Evolutionary conservation across 495 filamentous ascomycete genomes (phyloP), one percentile per base, ranked within the genome.

Genomic region (Arthonia radiata): DNA sequence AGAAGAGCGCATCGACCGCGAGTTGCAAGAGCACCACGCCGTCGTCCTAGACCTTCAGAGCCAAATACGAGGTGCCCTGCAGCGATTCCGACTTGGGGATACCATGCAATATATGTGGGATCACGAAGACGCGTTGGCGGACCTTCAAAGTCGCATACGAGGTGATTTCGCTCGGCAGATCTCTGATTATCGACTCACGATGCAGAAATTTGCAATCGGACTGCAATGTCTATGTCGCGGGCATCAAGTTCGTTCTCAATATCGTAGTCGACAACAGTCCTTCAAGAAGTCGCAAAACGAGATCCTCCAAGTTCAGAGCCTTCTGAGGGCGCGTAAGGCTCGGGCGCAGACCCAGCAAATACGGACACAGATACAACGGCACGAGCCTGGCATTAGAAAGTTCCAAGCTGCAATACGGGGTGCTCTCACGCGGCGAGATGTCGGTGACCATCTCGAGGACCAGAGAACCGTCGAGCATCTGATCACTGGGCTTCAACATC

Each of bases 21-120:
- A 93, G 42, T 48, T 94, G 4, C 56, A 59, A 25, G 79, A 86
- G 37, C 67, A 73, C 23, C 77, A 81, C 40, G 42, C 40, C 1
- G 52, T 56, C 1, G 67, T 93, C 21, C 25, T 62, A 6, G 82
- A 93, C 29, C 57, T 99, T 13, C 89, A 99, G 41, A 61, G 74
- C 13, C 78, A 91, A 40, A 64, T 78, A n/a, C 61, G 74, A 32
- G 89, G 83, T 10, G 77, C 80, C 5, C 45, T 83, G 29, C 34
- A 77, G 13, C 63, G 89, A 26, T 51, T 92, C 46, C 59, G 60
- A 30, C 64, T 93, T 8, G 83, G 81, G 10, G 50, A 73, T 6
- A 59, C 59, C 25, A 93, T 94, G 83, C 74, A 86, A 37, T 45
- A 62, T 16, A 54, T 94, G n/a, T 94, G 89, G 86, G 71, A 89